phyloP scores from a whole-genome alignment of 73 alveolate species.

The Diophrys appendiculata region DNA sequence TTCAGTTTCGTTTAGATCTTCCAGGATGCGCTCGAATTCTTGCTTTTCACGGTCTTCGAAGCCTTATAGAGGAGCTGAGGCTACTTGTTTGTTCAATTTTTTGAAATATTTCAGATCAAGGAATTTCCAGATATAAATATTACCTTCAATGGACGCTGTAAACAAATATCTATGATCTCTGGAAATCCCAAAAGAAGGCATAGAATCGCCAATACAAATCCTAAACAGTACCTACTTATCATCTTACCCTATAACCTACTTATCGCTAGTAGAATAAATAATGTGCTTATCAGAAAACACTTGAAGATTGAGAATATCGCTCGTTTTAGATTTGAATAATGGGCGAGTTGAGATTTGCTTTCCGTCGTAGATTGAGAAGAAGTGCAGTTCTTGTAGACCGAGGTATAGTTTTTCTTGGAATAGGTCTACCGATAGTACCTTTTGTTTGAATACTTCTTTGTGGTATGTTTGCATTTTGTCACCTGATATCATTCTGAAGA shows the following conservation, averaged over 20 bases:
- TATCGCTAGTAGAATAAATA: conserved; percentile 37
- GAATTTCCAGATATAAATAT: conserved; percentile 75
- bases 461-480: conserved; percentile 22
- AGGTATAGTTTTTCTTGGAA: conserved; percentile 11
- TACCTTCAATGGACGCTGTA: conserved; percentile 72
- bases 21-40: not conserved
- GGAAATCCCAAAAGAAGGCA: conserved; percentile 68
- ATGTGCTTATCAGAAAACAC: conserved; percentile 20
- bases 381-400: conserved; percentile 38
- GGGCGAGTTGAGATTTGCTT: conserved; percentile 15
- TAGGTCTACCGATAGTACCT: conserved; percentile 38
- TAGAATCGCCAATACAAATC: conserved; percentile 63
- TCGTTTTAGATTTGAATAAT: conserved; percentile 6
- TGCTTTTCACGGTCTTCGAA: not conserved
- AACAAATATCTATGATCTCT: conserved; percentile 64
- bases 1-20: not conserved
- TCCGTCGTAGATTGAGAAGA: conserved; percentile 25
- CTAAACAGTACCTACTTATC: conserved; percentile 50
- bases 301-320: not conserved
- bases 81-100: not conserved
- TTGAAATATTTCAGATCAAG: conserved; percentile 15
- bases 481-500: conserved; percentile 59
- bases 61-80: not conserved
- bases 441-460: conserved; percentile 36
- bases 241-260: conserved; percentile 48